Evolutionary conservation across 257 asterid species (phyloP).

Genomic region (Solanum tacnaense): DNA sequence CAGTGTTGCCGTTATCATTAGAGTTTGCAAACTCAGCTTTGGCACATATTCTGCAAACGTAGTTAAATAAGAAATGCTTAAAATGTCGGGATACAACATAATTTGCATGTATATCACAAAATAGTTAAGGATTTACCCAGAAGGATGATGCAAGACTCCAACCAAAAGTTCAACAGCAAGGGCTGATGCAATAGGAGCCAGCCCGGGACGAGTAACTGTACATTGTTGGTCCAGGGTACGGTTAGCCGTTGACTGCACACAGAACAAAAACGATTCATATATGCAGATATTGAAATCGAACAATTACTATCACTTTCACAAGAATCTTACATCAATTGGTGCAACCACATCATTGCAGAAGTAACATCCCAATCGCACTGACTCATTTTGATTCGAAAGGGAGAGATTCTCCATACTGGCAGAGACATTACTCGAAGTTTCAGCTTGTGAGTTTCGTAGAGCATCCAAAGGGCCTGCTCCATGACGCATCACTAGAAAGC

Average conservation of each 20-base stretch:
- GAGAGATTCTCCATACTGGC: slow-evolving; percentile 29
- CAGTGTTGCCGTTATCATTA: slow-evolving; percentile 22
- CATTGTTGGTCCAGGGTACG: slow-evolving; percentile 98
- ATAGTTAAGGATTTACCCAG: slow-evolving; percentile 35
- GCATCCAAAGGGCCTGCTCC: slow-evolving; percentile 68
- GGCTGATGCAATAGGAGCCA: slow-evolving; percentile 96
- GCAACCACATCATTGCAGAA: slow-evolving; percentile 96
- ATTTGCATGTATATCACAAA: background rate
- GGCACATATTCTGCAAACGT: slow-evolving; percentile 48
- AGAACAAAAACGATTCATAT: background rate
- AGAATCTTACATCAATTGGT: slow-evolving; percentile 66
- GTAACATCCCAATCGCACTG: slow-evolving; percentile 81
- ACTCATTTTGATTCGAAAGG: slow-evolving; percentile 14
- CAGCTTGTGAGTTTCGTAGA: slow-evolving; percentile 21
- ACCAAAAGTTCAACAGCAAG: slow-evolving; percentile 89
- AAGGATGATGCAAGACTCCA: slow-evolving; percentile 86
- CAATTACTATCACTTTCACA: background rate
- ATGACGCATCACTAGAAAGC: slow-evolving; percentile 97
- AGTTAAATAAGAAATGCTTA: background rate
- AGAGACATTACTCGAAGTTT: slow-evolving; percentile 19
- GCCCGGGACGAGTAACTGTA: slow-evolving; percentile 98
- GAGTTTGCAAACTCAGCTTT: slow-evolving; percentile 72
- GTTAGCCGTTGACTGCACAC: slow-evolving; percentile 71
- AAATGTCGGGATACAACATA: background rate
- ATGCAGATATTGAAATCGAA: background rate